Evolutionary conservation across 768 basidiomycete species (phyloP), one percentile per base, ranked within the genome.

Genomic region (Pleurotus djamor): DNA sequence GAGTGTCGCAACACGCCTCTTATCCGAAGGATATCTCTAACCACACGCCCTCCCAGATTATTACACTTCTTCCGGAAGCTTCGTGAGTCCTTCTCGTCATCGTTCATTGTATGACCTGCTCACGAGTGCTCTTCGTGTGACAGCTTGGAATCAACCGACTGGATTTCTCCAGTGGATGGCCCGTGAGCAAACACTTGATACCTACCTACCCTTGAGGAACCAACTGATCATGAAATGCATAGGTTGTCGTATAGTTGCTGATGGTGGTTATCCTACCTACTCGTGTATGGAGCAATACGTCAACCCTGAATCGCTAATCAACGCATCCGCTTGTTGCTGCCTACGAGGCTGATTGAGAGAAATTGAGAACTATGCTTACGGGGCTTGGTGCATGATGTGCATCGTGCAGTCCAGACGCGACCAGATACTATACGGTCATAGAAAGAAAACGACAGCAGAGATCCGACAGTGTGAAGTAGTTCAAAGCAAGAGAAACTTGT

Each of bases 161-260:
- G 36, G 66, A 72, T 58, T 74, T 73, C 64, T 68, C 69, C 9
- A 61, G 59, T 47, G 72, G 72, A 13, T 74, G 72, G 72, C 72
- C 72, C 5, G 71, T 72, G 43, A 32, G 60, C 13, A 28, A 28
- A 28, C 21, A 28, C 3, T 3, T 3, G 21, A 3, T 28, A 28
- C 3, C 21, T 28, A 28, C 3, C 21, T 28, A 28, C 21, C 21
- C 21, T 28, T 28, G 21, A 28, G 21, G 21, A 28, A 28, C 21
- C 3, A 28, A 28, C 21, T 28, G 21, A 28, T 28, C 21, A 28
- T 28, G 21, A 28, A 28, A n/a, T n/a, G n/a, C 21, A 28, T 28
- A 28, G 21, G 21, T 43, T 43, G 41, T 43, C n/a, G n/a, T n/a
- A n/a, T 43, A 43, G 41, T 9, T 43, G 41, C n/a, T 4, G 9